These are phyloP conservation scores for Penicillium sp. DNA, from an alignment of 2,329 filamentous ascomycete species.

Conservation along the genomic window DNA sequence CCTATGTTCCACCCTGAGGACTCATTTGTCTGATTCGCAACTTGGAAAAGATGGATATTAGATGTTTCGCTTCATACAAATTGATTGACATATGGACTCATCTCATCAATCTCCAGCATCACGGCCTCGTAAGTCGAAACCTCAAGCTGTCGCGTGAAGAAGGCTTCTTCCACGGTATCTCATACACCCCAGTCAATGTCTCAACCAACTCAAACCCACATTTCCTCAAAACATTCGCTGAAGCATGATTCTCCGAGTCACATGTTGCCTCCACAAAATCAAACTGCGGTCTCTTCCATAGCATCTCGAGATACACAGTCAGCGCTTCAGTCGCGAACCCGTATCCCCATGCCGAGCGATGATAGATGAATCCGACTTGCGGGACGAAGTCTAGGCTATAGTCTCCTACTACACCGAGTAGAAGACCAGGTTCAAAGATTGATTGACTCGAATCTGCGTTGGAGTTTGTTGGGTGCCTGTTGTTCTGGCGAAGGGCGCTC, in stretches of 20 bases:
- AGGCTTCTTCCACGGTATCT: conserved; percentile 11
- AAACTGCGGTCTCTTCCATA: conserved; percentile 6
- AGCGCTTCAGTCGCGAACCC: conserved; percentile 19
- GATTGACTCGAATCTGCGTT: neutral
- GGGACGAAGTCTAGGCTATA: conserved; percentile 8
- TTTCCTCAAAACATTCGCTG: conserved; percentile 5
- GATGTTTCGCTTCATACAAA: too few relatives aligned
- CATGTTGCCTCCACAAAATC: conserved; percentile 3
- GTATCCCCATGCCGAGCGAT: conserved; percentile 15
- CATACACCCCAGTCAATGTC: conserved; percentile 2
- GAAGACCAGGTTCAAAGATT: neutral
- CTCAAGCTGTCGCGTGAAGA: conserved; percentile 5
- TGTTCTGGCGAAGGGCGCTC: neutral
- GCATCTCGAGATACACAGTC: conserved; percentile 9
- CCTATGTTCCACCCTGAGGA: conserved; percentile 13
- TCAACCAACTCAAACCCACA: conserved; percentile 10
- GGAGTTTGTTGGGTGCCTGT: neutral
- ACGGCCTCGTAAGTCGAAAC: neutral
- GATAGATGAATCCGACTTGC: conserved; percentile 16
- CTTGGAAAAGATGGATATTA: neutral
- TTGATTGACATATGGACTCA: neutral
- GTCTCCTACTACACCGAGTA: conserved; percentile 15
- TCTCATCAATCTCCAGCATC: neutral
- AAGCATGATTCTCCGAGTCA: conserved; percentile 10
- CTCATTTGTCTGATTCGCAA: conserved; percentile 4